A percentile compares a stretch with the other conserved stretches of the same genome.
Conservation (phyloP, 2,329 filamentous ascomycete genomes). For the Talaromyces sp. region DNA sequence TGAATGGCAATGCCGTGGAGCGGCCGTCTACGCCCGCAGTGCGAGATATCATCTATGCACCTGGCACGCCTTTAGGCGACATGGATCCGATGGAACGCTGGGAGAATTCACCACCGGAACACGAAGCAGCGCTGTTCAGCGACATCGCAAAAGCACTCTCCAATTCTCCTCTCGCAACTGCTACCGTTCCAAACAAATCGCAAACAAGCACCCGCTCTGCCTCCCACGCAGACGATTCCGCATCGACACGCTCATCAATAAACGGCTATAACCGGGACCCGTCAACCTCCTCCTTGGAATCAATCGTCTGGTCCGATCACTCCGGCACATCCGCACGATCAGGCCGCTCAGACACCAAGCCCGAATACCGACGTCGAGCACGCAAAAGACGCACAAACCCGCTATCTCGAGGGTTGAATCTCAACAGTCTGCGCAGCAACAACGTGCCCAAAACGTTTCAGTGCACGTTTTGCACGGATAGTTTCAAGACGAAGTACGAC, state of each 20-base stretch:
- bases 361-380: conserved; percentile 11
- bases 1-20: not conserved
- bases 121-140: conserved; percentile 15
- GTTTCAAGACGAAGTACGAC: conserved; percentile 47
- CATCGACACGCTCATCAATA: conserved; percentile 7
- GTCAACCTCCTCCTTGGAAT: conserved; percentile 13
- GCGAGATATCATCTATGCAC: conserved; percentile 1
- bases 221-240: conserved; percentile 10
- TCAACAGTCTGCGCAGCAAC: not conserved
- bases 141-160: conserved; percentile 16
- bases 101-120: conserved; percentile 17
- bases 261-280: not conserved
- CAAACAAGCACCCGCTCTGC: conserved; percentile 9
- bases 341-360: not conserved
- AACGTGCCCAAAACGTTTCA: conserved; percentile 25
- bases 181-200: not conserved
- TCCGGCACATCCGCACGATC: conserved; percentile 11
- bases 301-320: conserved; percentile 13
- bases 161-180: not conserved
- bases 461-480: conserved; percentile 49
- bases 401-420: not conserved
- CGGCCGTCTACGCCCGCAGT: conserved; percentile 9
- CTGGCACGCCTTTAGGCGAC: not conserved
- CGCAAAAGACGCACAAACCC: conserved; percentile 14
- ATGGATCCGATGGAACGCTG: conserved; percentile 17